Evolutionary conservation across 768 basidiomycete genomes (phyloP).

Genomic region (Exsudoporus frostii): DNA sequence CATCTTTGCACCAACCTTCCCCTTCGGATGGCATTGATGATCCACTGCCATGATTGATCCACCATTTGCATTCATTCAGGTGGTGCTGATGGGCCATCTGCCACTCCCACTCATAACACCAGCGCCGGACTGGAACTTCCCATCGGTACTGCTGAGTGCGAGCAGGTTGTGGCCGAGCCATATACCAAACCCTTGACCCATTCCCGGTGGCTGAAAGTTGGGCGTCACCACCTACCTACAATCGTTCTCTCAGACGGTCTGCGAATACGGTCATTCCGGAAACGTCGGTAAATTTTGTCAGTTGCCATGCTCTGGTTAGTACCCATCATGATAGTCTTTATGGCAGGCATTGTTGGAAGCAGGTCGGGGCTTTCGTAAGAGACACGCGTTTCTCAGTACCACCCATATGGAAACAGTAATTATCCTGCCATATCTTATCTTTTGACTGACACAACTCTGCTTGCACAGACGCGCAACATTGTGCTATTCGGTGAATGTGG

Average conservation of each 20-base stretch:
- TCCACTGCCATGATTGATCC: too few relatives aligned
- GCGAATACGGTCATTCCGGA: not conserved
- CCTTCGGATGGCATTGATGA: too few relatives aligned
- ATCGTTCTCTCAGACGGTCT: not conserved
- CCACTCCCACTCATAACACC: not conserved
- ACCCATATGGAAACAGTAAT: constrained; percentile 8
- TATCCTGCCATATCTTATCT: not conserved
- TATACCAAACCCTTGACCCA: constrained; percentile 6
- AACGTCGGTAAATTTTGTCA: constrained; percentile 1
- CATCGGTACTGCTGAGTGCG: too few relatives aligned
- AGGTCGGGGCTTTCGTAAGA: not conserved
- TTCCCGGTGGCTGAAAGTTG: not conserved
- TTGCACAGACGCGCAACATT: constrained; percentile 26
- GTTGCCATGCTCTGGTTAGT: not conserved
- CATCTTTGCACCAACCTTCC: too few relatives aligned
- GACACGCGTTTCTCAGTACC: not conserved
- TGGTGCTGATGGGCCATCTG: not conserved
- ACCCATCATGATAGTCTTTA: not conserved
- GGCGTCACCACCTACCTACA: not conserved
- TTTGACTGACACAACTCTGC: not conserved
- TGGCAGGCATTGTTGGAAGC: not conserved
- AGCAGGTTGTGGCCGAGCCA: not conserved
- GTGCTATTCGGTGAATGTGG: constrained; percentile 35
- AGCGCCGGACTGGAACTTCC: not conserved
- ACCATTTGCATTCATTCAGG: too few relatives aligned